phyloP scores from a whole-genome alignment of 148 eudicot genomes.

The Vaccinium myrtillus region DNA sequence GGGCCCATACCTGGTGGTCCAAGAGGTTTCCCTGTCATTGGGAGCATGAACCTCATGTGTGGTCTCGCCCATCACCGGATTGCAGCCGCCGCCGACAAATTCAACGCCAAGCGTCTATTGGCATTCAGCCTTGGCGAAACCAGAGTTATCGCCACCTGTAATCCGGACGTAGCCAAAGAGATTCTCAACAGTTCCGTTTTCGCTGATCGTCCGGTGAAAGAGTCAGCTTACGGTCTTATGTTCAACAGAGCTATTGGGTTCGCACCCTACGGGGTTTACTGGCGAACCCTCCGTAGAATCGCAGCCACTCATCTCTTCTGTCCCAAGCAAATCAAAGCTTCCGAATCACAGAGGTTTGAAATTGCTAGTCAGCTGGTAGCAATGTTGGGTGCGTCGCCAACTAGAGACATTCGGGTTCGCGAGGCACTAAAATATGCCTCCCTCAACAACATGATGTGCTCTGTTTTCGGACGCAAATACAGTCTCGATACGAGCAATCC shows the following conservation, averaged over 20 bases:
- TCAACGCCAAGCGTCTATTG: constrained; percentile 55
- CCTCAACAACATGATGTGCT: constrained; percentile 71
- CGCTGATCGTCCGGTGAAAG: constrained; percentile 71
- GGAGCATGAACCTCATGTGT: constrained; percentile 58
- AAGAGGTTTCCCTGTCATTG: constrained; percentile 56
- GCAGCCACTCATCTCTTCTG: constrained; percentile 70
- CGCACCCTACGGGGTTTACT: constrained; percentile 76
- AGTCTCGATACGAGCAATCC: constrained; percentile 16
- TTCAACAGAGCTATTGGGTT: constrained; percentile 83
- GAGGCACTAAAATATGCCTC: constrained; percentile 55
- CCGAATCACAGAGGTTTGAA: constrained; percentile 38
- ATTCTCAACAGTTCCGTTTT: constrained; percentile 62
- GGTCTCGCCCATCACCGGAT: constrained; percentile 71
- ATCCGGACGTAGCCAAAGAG: constrained; percentile 65
- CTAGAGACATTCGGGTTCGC: constrained; percentile 31
- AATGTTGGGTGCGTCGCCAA: constrained; percentile 9
- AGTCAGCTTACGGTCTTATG: constrained; percentile 75
- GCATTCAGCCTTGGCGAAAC: constrained; percentile 72
- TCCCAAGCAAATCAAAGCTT: constrained; percentile 64
- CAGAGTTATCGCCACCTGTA: constrained; percentile 56
- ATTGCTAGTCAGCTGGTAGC: constrained; percentile 48
- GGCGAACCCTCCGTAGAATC: constrained; percentile 68
- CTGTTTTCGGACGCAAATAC: constrained; percentile 52
- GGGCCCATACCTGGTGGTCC: constrained; percentile 64
- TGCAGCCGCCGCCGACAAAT: constrained; percentile 35